These are phyloP conservation scores for Solanum neorickii DNA, from an alignment of 257 asterid genomes.

Conservation along the genomic window DNA sequence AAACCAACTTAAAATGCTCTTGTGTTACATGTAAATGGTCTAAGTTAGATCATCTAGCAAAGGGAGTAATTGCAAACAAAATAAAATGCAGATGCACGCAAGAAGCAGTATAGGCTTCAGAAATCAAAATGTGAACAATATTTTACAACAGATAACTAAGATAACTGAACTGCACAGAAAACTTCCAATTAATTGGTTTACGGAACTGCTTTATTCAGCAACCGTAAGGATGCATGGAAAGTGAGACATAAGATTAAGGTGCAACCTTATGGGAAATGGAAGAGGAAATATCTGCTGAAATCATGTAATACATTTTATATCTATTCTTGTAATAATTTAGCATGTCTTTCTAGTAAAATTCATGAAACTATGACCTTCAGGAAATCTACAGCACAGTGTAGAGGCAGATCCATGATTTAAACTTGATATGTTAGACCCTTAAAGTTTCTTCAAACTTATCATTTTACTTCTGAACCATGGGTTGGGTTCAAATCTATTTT, in stretches of 20 bases:
- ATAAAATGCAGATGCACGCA: not conserved
- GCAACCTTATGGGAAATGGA: not conserved
- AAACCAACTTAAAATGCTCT: not conserved
- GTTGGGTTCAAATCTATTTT: not conserved
- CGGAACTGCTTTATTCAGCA: not conserved
- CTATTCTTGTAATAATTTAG: not conserved
- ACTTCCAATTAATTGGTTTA: not conserved
- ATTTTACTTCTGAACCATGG: not conserved
- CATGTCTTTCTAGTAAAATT: not conserved
- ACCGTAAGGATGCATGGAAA: not conserved
- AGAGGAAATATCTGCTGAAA: not conserved
- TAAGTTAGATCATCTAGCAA: not conserved
- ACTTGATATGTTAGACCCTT: not conserved
- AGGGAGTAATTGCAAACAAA: not conserved
- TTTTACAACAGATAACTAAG: not conserved
- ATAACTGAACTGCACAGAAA: not conserved
- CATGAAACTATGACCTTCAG: not conserved
- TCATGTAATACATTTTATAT: not conserved
- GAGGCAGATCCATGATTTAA: not conserved
- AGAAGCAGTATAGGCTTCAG: not conserved
- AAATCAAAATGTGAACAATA: not conserved
- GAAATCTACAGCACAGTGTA: not conserved
- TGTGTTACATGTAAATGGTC: not conserved
- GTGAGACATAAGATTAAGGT: not conserved
- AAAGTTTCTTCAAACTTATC: not conserved